A percentile compares a stretch with the other conserved stretches of the same genome.
Conservation (phyloP, 176 grass and related monocot genomes). For the Oryza meridionalis region DNA sequence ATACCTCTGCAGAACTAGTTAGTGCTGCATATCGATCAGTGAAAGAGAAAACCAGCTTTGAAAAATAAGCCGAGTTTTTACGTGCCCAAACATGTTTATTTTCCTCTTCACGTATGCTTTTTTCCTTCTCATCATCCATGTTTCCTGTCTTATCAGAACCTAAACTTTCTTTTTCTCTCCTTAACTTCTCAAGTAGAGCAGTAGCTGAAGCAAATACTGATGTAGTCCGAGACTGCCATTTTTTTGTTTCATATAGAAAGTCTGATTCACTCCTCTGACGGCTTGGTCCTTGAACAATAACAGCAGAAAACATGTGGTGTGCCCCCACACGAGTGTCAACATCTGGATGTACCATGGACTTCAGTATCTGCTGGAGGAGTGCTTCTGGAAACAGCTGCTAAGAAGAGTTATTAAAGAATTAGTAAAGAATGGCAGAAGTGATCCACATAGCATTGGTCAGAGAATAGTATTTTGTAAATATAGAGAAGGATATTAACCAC, state of each 20-base stretch:
- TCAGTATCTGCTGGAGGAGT: constrained; percentile 87
- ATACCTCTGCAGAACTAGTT: constrained; percentile 56
- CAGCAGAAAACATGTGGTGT: constrained; percentile 83
- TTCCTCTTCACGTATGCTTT: constrained; percentile 55
- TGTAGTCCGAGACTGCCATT: constrained; percentile 81
- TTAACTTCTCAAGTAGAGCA: constrained; percentile 93
- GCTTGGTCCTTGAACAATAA: constrained; percentile 72
- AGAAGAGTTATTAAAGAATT: constrained; percentile 10
- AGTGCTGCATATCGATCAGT: constrained; percentile 56
- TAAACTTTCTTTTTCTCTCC: constrained; percentile 85
- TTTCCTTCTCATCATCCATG: constrained; percentile 61
- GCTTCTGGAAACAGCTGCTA: constrained; percentile 91
- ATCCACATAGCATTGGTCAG: neutral
- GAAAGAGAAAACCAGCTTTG: constrained; percentile 83
- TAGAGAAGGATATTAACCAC: constrained; percentile 4
- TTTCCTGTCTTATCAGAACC: constrained; percentile 69
- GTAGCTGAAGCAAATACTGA: constrained; percentile 99
- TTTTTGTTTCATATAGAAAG: constrained; percentile 90
- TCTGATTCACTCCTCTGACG: constrained; percentile 79
- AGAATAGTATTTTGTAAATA: constrained; percentile 20
- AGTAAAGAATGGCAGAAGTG: constrained; percentile 12
- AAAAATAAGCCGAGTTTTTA: constrained; percentile 79
- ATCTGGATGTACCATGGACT: constrained; percentile 90
- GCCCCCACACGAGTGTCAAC: constrained; percentile 84
- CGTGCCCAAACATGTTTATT: constrained; percentile 61